Conservation (phyloP, 2,329 filamentous ascomycete species). For the Fusarium pseudocircinatum region DNA sequence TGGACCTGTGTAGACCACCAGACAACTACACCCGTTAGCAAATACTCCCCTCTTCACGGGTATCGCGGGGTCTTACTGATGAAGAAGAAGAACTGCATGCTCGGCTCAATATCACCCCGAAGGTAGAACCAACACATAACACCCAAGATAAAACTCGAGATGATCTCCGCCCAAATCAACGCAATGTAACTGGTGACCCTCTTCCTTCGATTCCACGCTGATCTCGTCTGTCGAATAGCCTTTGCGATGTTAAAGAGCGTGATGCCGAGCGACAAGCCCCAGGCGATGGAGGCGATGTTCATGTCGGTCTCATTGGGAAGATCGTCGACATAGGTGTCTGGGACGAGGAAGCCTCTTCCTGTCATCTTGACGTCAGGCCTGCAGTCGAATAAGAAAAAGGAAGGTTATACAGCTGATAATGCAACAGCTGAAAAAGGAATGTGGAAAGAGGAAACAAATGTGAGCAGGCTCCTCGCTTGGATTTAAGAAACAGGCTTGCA, state of each 20-base stretch:
- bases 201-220: constrained; percentile 33
- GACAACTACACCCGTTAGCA: constrained; percentile 37
- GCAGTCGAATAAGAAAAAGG: too few relatives aligned
- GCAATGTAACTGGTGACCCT: constrained; percentile 34
- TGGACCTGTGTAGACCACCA: constrained; percentile 51
- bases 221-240: constrained; percentile 30
- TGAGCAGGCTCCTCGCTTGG: not conserved
- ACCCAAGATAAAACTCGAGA: constrained; percentile 40
- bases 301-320: constrained; percentile 37
- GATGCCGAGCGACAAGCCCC: constrained; percentile 42
- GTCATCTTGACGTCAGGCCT: constrained; percentile 24
- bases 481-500: constrained; percentile 13
- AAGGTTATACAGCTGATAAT: not conserved
- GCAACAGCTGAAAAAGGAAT: not conserved
- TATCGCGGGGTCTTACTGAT: constrained; percentile 35
- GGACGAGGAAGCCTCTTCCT: constrained; percentile 36
- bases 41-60: accelerated
- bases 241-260: constrained; percentile 40
- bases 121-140: constrained; percentile 42
- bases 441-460: not conserved
- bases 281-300: constrained; percentile 43
- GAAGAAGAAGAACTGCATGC: constrained; percentile 45
- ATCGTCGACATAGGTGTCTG: constrained; percentile 29
- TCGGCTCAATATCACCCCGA: constrained; percentile 38
- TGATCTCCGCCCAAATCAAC: constrained; percentile 38